Conservation (phyloP, 1,284 basidiomycete genomes). For the Porodaedalea pini region DNA sequence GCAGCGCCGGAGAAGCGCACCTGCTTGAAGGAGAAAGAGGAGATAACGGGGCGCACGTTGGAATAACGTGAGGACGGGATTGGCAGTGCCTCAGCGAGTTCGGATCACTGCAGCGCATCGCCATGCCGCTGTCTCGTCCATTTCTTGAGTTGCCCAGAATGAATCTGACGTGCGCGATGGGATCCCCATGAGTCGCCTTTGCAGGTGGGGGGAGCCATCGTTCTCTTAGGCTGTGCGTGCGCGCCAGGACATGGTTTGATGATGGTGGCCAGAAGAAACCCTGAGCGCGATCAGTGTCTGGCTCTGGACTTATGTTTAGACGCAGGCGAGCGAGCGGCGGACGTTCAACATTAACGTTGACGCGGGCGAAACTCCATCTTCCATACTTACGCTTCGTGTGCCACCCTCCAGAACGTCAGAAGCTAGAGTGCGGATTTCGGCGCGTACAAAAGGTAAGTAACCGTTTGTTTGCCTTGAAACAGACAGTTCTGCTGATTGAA, state of each 20-base stretch:
- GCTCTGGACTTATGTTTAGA: not conserved
- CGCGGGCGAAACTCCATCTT: not conserved
- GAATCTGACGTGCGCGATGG: too few relatives aligned
- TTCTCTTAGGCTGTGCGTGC: not conserved
- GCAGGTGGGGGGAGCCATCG: not conserved
- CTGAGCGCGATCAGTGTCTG: not conserved
- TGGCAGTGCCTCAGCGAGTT: too few relatives aligned
- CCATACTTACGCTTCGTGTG: not conserved
- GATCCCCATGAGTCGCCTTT: too few relatives aligned
- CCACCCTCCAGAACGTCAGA: not conserved
- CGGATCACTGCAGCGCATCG: not conserved
- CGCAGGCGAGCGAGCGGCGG: not conserved
- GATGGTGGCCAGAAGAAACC: not conserved
- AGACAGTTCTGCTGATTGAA: not conserved
- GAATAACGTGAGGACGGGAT: too few relatives aligned
- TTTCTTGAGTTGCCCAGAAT: not conserved
- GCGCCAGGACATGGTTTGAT: not conserved
- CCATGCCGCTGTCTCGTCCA: too few relatives aligned
- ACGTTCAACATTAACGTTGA: not conserved
- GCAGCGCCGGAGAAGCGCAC: too few relatives aligned
- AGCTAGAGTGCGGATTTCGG: not conserved
- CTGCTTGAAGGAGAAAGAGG: not conserved
- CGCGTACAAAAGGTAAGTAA: not conserved
- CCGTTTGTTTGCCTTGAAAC: slow-evolving; percentile 9
- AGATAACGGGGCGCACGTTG: not conserved